Evolutionary conservation across 495 filamentous ascomycete genomes (phyloP).

Genomic region (Aspergillus sclerotiicarbonarius): DNA sequence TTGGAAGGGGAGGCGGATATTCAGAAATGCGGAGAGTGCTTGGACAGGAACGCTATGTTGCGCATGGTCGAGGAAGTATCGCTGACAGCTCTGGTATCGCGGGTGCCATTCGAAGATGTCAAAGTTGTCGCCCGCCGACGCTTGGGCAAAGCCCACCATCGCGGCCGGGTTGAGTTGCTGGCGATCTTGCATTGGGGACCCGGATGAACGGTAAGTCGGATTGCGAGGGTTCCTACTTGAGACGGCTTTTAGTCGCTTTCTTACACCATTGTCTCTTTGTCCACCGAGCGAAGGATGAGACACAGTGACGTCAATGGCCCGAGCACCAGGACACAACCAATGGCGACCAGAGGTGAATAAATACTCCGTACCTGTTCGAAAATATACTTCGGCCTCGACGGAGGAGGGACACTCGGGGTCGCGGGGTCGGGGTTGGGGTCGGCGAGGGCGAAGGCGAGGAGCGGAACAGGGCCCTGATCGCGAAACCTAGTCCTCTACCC

Average conservation of each 20-base stretch:
- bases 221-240: slow-evolving; percentile 21
- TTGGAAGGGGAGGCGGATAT: slow-evolving; percentile 64
- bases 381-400: slow-evolving; percentile 43
- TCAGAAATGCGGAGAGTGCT: slow-evolving; percentile 87
- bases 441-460: slow-evolving; percentile 32
- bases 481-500: slow-evolving; percentile 36
- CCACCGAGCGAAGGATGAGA: not conserved
- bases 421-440: slow-evolving; percentile 31
- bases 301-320: not conserved
- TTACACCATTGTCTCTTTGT: not conserved
- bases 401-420: slow-evolving; percentile 35
- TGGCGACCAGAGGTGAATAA: slow-evolving; percentile 7
- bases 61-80: slow-evolving; percentile 90
- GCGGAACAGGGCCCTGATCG: slow-evolving; percentile 45
- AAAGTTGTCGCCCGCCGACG: slow-evolving; percentile 44
- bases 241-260: slow-evolving; percentile 9
- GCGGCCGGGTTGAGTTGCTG: slow-evolving; percentile 41
- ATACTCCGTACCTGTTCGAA: slow-evolving; percentile 37
- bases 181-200: slow-evolving; percentile 33
- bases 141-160: slow-evolving; percentile 38
- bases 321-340: not conserved
- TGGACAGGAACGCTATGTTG: slow-evolving; percentile 82
- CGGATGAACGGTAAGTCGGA: slow-evolving; percentile 17
- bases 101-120: slow-evolving; percentile 95
- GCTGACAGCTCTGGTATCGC: slow-evolving; percentile 85